Conservation (phyloP, 176 grass and related monocot genomes). For the Metroxylon sagu region DNA sequence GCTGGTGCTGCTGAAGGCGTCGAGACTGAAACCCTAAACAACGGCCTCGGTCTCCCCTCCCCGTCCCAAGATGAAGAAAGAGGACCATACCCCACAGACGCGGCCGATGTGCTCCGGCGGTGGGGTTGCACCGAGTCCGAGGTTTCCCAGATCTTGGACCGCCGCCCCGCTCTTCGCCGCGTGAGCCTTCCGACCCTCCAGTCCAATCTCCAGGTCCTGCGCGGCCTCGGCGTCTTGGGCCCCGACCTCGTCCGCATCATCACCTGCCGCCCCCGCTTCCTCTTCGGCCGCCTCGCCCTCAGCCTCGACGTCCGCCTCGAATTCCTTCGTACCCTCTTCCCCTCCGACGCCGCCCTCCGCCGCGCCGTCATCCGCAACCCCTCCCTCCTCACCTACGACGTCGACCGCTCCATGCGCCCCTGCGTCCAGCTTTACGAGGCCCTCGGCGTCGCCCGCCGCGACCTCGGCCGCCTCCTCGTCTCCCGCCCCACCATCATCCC, state of each 20-base stretch:
- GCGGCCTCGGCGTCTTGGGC: constrained; percentile 1
- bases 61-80: neutral
- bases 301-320: neutral
- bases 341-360: neutral
- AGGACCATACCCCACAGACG: neutral
- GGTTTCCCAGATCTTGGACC: neutral
- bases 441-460: constrained; percentile 1
- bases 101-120: neutral
- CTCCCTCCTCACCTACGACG: constrained; percentile 15
- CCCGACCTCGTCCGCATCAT: constrained; percentile 1
- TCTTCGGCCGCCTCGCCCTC: neutral
- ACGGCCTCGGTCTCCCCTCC: no score
- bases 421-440: constrained; percentile 14
- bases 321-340: constrained; percentile 5
- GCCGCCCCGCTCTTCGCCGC: neutral
- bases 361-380: constrained; percentile 14
- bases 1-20: no score
- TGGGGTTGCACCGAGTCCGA: constrained; percentile 17
- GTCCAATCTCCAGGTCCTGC: constrained; percentile 6
- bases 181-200: neutral
- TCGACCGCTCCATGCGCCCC: constrained; percentile 3
- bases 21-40: no score
- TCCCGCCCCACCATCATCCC: constrained; percentile 12
- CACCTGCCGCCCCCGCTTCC: constrained; percentile 3
- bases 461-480: constrained; percentile 18